Percentiles rank a stretch among this genome's conserved stretches.
Evolutionary conservation across 2,329 filamentous ascomycete species (phyloP).

Genomic region (Thielaviopsis punctulata): DNA sequence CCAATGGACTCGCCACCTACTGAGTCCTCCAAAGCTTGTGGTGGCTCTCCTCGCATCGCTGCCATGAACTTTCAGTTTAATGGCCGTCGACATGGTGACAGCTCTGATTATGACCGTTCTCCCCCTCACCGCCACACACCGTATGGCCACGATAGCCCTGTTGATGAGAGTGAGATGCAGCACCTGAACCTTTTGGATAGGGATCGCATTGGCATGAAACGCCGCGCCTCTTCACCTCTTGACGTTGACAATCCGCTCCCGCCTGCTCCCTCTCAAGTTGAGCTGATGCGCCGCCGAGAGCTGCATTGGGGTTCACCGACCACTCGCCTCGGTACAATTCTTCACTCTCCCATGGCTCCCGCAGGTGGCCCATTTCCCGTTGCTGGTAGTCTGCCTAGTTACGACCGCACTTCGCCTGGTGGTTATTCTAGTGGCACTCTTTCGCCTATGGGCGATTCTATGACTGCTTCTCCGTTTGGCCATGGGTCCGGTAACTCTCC

Average conservation of each 20-base stretch:
- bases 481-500: slow-evolving; percentile 16
- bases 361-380: slow-evolving; percentile 22
- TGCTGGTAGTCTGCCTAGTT: slow-evolving; percentile 29
- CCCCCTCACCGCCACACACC: slow-evolving; percentile 23
- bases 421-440: slow-evolving; percentile 30
- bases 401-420: slow-evolving; percentile 29
- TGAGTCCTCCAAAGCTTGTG: slow-evolving; percentile 29
- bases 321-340: slow-evolving; percentile 29
- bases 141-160: slow-evolving; percentile 30
- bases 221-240: slow-evolving; percentile 37
- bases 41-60: slow-evolving; percentile 27
- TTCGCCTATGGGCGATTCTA: slow-evolving; percentile 32
- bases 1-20: slow-evolving; percentile 25
- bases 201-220: slow-evolving; percentile 35
- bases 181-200: slow-evolving; percentile 30
- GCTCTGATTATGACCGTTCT: slow-evolving; percentile 30
- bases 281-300: slow-evolving; percentile 32
- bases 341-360: slow-evolving; percentile 27
- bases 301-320: slow-evolving; percentile 34
- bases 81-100: slow-evolving; percentile 26
- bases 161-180: slow-evolving; percentile 26
- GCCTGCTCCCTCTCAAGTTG: slow-evolving; percentile 23
- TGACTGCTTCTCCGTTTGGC: slow-evolving; percentile 31
- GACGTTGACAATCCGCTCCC: slow-evolving; percentile 28
- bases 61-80: slow-evolving; percentile 25